A percentile compares a stretch with the other conserved stretches of the same genome.
Evolutionary conservation across 441 rosid genomes (phyloP).

Genomic region (Populus hybrid): DNA sequence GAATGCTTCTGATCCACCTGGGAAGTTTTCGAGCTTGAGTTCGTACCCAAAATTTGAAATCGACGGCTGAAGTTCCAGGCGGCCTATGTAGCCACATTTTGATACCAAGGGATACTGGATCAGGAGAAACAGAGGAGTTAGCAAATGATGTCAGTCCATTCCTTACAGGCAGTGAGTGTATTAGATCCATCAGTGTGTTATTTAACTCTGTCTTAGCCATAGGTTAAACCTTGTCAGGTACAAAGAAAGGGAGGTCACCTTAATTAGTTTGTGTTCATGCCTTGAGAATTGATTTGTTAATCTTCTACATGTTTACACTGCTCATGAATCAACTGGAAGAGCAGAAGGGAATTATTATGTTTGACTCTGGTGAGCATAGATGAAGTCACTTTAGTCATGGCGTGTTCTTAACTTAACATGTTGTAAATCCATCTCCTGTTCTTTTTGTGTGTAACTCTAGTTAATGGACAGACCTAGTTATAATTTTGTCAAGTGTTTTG

Average conservation of each 20-base stretch:
- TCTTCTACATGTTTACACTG: not conserved
- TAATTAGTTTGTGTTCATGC: not conserved
- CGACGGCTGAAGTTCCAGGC: conserved; percentile 59
- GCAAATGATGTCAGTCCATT: not conserved
- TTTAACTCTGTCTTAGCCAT: not conserved
- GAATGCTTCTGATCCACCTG: conserved; percentile 72
- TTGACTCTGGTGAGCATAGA: not conserved
- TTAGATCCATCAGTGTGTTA: not conserved
- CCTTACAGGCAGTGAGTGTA: not conserved
- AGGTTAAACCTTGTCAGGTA: not conserved
- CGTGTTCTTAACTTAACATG: not conserved
- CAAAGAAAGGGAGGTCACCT: not conserved
- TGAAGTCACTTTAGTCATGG: not conserved
- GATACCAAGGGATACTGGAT: conserved; percentile 75
- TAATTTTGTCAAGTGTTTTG: not conserved
- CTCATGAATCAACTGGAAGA: not conserved
- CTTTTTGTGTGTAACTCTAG: not conserved
- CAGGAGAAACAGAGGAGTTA: conserved; percentile 19
- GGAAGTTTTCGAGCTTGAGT: conserved; percentile 69
- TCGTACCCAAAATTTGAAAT: conserved; percentile 46
- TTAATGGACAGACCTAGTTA: not conserved
- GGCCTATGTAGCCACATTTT: conserved; percentile 73
- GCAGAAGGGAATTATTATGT: not conserved
- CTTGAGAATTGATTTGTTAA: not conserved
- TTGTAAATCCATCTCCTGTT: not conserved